A percentile compares a stretch with the other conserved stretches of the same genome.
These are phyloP conservation scores for Ulvella scutata DNA, from an alignment of 139 green algal species.

Conservation along the genomic window DNA sequence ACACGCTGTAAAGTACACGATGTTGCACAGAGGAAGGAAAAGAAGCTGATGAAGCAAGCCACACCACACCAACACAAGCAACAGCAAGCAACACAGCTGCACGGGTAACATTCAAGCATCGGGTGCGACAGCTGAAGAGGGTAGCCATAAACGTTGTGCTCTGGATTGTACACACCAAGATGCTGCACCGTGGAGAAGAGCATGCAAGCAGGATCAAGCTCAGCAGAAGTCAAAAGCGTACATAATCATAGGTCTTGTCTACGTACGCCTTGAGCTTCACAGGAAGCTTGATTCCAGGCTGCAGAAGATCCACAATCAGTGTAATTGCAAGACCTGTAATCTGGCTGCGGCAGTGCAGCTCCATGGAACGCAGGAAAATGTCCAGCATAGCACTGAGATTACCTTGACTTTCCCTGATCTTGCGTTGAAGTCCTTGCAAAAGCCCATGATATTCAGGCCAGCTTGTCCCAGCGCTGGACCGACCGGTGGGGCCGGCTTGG, in stretches of 20 bases:
- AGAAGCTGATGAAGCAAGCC: no score
- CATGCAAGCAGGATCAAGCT: no score
- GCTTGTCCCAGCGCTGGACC: conserved; percentile 88
- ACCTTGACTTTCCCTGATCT: conserved; percentile 73
- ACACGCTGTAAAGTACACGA: conserved; percentile 3
- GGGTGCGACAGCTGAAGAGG: no score
- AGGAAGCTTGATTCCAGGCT: conserved; percentile 42
- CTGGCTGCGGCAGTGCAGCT: no score
- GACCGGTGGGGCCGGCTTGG: conserved; percentile 84
- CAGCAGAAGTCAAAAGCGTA: no score
- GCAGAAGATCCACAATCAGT: not conserved
- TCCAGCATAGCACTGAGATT: conserved; percentile 6
- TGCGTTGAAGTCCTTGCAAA: conserved; percentile 99
- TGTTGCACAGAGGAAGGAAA: conserved; percentile 4
- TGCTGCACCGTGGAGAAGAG: no score
- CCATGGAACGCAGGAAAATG: not conserved
- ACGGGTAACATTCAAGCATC: no score
- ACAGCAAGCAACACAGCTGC: no score
- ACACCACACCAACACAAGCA: no score
- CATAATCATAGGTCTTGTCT: conserved; percentile 83
- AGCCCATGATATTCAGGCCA: conserved; percentile 96
- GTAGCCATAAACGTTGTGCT: no score
- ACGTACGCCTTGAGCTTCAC: conserved; percentile 51
- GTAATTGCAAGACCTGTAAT: not conserved
- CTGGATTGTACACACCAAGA: no score